Percentiles rank a stretch among this genome's conserved stretches.
These are phyloP conservation scores for Syncephalis fuscata DNA, from an alignment of 371 early-diverging fungal species.

Conservation along the genomic window DNA sequence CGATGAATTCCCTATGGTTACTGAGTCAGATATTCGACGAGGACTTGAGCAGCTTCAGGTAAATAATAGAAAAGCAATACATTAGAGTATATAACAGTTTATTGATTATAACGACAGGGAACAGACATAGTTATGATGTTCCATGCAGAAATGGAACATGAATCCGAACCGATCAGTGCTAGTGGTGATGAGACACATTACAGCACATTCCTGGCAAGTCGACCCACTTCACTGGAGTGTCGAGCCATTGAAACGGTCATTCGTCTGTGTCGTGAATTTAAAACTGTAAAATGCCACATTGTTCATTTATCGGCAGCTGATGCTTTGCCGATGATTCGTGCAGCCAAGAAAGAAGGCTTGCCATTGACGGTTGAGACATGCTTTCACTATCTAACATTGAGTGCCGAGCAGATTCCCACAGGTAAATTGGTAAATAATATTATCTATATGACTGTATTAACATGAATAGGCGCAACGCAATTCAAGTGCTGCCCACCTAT, in stretches of 20 bases:
- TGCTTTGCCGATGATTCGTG: slow-evolving; percentile 52
- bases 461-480: slow-evolving; percentile 31
- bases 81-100: too few relatives aligned
- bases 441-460: too few relatives aligned
- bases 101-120: slow-evolving; percentile 1
- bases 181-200: slow-evolving; percentile 27
- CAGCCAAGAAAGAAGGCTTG: slow-evolving; percentile 49
- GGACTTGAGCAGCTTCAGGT: slow-evolving; percentile 29
- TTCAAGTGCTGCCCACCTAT: slow-evolving; percentile 79
- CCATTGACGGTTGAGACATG: slow-evolving; percentile 67
- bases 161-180: slow-evolving; percentile 9
- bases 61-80: too few relatives aligned
- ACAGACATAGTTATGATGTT: slow-evolving; percentile 40
- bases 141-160: slow-evolving; percentile 61
- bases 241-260: slow-evolving; percentile 58
- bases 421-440: slow-evolving; percentile 9
- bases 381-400: slow-evolving; percentile 60
- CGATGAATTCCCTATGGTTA: slow-evolving; percentile 67
- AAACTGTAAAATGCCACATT: slow-evolving; percentile 57
- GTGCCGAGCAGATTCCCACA: slow-evolving; percentile 45
- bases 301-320: slow-evolving; percentile 64
- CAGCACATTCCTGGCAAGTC: slow-evolving; percentile 44
- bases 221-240: slow-evolving; percentile 50
- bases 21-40: slow-evolving; percentile 39
- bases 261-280: slow-evolving; percentile 40